Evolutionary conservation across 805 yeast genomes (phyloP), one percentile per base, ranked within the genome.

Genomic region (Wickerhamomyces bisporus): DNA sequence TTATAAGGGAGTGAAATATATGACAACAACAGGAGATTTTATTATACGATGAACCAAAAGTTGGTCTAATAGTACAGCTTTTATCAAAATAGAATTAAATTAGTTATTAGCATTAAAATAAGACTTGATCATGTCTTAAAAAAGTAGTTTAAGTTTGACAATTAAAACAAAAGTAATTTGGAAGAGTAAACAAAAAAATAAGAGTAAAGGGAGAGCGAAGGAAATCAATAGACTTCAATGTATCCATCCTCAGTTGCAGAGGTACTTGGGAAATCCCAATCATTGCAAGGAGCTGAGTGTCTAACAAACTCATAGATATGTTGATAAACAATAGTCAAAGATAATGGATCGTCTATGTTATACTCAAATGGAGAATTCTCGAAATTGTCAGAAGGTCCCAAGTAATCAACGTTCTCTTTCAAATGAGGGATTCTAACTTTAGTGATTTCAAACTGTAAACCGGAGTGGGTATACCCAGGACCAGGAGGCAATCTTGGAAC

Each of bases 1-100:
- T 0, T 89, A 77, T 66, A 89, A 88, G 57, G 98, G 98, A 1
- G 96, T 89, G 16, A 84, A 88, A 54, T 89, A 89, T 55, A 64
- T 74, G 10, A 79, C 95, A 6, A 62, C 63, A 38, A 70, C 84
- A 0, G 84, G 81, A 1, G 79, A 81, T 38, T 75, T 66, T 29
- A 40, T 52, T 15, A 54, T 54, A 37, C 42, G 49, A 39, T 48
- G 32, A 31, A 17, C 10, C 7, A 26, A 6, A 11, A 13, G 9
- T 23, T 23, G 11, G 11, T 23, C 11, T 23, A n/a, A n/a, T n/a
- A n/a, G n/a, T n/a, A n/a, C n/a, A n/a, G n/a, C n/a, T n/a, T n/a
- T n/a, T n/a, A n/a, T n/a, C n/a, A n/a, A n/a, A n/a, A n/a, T n/a
- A n/a, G n/a, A n/a, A n/a, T n/a, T n/a, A n/a, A n/a, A n/a, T n/a